Evolutionary conservation across 768 basidiomycete species (phyloP).

Genomic region (Asterophora parasitica): DNA sequence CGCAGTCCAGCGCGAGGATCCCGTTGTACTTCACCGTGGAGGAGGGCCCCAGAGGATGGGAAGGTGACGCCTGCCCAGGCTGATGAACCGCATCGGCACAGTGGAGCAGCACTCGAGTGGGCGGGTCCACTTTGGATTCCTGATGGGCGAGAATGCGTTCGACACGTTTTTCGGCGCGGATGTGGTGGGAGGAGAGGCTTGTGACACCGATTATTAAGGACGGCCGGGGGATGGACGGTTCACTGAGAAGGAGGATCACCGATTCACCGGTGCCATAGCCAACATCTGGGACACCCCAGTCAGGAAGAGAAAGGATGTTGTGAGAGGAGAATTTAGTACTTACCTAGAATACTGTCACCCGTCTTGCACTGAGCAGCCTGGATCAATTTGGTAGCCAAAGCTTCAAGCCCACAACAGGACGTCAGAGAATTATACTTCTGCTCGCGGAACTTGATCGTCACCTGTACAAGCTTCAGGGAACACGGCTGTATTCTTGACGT

Average conservation of each 20-base stretch:
- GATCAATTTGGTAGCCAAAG: conserved; percentile 50
- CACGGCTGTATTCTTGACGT: conserved; percentile 34
- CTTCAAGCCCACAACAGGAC: conserved; percentile 12
- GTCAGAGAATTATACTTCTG: neutral
- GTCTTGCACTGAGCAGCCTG: conserved; percentile 33
- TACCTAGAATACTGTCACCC: conserved; percentile 52
- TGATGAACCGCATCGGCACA: conserved; percentile 49
- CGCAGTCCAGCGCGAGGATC: conserved; percentile 63
- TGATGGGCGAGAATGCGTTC: conserved; percentile 19
- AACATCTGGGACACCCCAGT: conserved; percentile 40
- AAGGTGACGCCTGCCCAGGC: conserved; percentile 8
- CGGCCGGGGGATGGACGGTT: conserved; percentile 42
- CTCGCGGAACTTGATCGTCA: conserved; percentile 15
- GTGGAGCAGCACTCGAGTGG: conserved; percentile 35
- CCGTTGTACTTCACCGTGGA: conserved; percentile 33
- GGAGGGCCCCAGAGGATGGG: conserved; percentile 43
- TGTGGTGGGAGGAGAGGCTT: conserved; percentile 42
- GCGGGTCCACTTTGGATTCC: conserved; percentile 2
- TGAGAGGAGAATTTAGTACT: conserved; percentile 30
- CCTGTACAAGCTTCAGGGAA: conserved; percentile 64
- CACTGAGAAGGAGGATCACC: conserved; percentile 46
- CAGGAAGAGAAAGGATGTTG: neutral
- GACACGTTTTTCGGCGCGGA: conserved; percentile 41
- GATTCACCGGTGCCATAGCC: conserved; percentile 70
- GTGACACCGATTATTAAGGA: conserved; percentile 53